Percentiles rank a stretch among this genome's conserved stretches.
These are phyloP conservation scores for Hyphopichia pseudoburtonii DNA, from an alignment of 1,139 yeast genomes.

Conservation along the genomic window DNA sequence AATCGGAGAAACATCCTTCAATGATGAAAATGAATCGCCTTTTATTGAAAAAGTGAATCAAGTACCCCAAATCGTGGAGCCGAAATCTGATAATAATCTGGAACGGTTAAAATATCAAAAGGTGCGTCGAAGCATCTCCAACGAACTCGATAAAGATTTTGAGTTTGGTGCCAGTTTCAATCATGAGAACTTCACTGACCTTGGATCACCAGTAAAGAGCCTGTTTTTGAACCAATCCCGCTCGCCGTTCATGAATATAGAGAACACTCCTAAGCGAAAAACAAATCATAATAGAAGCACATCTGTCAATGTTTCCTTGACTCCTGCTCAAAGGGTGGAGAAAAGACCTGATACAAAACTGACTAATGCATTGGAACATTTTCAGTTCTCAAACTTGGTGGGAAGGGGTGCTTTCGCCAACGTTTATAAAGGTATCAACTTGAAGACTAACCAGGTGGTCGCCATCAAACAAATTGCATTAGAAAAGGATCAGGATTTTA, in stretches of 20 bases:
- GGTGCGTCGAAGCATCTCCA: neutral
- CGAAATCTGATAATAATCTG: too few relatives aligned
- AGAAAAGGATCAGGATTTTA: constrained; percentile 44
- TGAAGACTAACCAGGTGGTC: constrained; percentile 63
- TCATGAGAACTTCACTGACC: neutral
- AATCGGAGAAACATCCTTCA: constrained; percentile 6
- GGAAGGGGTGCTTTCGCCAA: constrained; percentile 96
- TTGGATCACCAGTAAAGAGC: neutral
- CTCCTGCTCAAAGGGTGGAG: constrained; percentile 55
- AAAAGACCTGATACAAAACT: constrained; percentile 39
- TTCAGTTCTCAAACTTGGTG: constrained; percentile 66
- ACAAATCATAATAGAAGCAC: constrained; percentile 24
- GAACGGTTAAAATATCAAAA: neutral
- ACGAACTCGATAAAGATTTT: neutral
- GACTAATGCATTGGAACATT: constrained; percentile 50
- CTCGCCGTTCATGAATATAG: constrained; percentile 5
- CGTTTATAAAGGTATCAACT: constrained; percentile 79
- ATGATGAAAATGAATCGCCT: constrained; percentile 18
- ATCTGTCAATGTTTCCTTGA: constrained; percentile 46
- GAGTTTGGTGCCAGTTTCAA: neutral
- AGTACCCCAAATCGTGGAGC: neutral
- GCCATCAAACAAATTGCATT: constrained; percentile 84
- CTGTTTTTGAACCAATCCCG: neutral
- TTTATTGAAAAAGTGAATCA: constrained; percentile 13
- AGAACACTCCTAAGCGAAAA: constrained; percentile 13